Percentiles rank a stretch among this genome's conserved stretches.
phyloP scores from a whole-genome alignment of 331 rosid species.

The Malus hybrid region DNA sequence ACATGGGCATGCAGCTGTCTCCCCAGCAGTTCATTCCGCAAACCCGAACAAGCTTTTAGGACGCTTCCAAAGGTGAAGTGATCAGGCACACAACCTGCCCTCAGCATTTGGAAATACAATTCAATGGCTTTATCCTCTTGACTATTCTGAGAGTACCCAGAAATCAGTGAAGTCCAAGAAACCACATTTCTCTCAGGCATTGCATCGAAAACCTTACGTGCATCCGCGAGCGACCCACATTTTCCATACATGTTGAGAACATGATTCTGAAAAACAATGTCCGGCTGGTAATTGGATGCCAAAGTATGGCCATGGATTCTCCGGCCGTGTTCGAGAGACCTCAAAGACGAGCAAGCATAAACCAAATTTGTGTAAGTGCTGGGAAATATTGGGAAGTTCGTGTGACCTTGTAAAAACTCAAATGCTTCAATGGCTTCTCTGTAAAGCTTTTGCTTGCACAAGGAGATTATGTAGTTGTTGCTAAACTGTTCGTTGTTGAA shows the following conservation, averaged over 20 bases:
- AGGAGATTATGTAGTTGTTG: conserved; percentile 35
- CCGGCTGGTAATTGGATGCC: conserved; percentile 35
- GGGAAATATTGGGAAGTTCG: conserved; percentile 31
- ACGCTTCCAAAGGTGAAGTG: conserved; percentile 71
- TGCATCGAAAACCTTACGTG: conserved; percentile 49
- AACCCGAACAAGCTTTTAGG: conserved; percentile 51
- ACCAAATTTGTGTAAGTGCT: conserved; percentile 41
- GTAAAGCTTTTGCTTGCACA: conserved; percentile 42
- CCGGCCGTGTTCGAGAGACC: conserved; percentile 54
- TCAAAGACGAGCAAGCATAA: conserved; percentile 47
- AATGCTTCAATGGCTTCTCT: conserved; percentile 60
- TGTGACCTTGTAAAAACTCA: conserved; percentile 26
- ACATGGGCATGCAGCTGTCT: conserved; percentile 61
- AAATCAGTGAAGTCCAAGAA: conserved; percentile 14
- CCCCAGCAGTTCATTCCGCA: conserved; percentile 38
- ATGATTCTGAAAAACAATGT: conserved; percentile 54
- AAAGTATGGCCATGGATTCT: conserved; percentile 44
- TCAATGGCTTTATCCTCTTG: conserved; percentile 44
- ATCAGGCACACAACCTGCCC: conserved; percentile 45
- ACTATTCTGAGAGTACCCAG: conserved; percentile 52
- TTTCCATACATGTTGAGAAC: conserved; percentile 71
- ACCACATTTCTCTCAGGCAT: conserved; percentile 59
- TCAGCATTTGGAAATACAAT: conserved; percentile 52
- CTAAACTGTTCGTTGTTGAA: conserved; percentile 26
- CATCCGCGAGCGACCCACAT: conserved; percentile 66